Percentiles rank a stretch among this genome's conserved stretches.
These are phyloP conservation scores for Lasiosphaeriaceae sp. DNA, from an alignment of 495 filamentous ascomycete genomes.

Conservation along the genomic window DNA sequence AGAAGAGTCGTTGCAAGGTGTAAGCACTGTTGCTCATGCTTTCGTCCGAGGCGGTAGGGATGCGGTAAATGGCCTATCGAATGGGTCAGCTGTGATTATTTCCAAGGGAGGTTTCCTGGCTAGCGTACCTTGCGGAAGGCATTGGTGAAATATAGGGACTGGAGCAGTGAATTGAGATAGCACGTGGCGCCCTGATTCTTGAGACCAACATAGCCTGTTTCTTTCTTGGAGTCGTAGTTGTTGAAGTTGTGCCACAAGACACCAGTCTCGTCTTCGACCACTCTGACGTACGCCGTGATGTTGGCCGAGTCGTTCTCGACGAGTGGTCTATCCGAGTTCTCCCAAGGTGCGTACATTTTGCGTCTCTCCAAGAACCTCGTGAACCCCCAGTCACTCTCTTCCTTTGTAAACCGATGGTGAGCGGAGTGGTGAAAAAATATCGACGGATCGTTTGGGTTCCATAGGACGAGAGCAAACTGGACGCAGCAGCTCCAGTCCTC, in stretches of 20 bases:
- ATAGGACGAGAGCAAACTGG: conserved; percentile 89
- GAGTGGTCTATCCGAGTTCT: conserved; percentile 62
- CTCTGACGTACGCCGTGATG: conserved; percentile 86
- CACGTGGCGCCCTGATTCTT: conserved; percentile 98
- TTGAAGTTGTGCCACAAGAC: conserved; percentile 99
- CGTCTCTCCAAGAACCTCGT: conserved; percentile 85
- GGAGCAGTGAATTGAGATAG: conserved; percentile 95
- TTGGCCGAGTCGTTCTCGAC: conserved; percentile 84
- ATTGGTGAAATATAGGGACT: conserved; percentile 97
- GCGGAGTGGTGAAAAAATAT: conserved; percentile 65
- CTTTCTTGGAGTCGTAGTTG: conserved; percentile 98
- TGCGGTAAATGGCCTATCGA: conserved; percentile 86
- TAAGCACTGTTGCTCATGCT: conserved; percentile 83
- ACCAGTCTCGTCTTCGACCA: conserved; percentile 95
- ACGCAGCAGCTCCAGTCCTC: conserved; percentile 96
- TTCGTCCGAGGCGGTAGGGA: conserved; percentile 84
- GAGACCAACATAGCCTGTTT: conserved; percentile 93
- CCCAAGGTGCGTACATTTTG: conserved; percentile 67
- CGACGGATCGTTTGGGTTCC: conserved; percentile 84
- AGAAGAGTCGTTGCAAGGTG: conserved; percentile 90
- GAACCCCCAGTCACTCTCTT: conserved; percentile 99
- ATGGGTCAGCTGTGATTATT: conserved; percentile 6
- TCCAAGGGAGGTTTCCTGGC: background rate
- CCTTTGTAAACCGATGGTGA: conserved; percentile 88
- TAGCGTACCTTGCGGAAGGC: conserved; percentile 80